Evolutionary conservation across 768 basidiomycete species (phyloP).

Genomic region (Suillus subluteus): DNA sequence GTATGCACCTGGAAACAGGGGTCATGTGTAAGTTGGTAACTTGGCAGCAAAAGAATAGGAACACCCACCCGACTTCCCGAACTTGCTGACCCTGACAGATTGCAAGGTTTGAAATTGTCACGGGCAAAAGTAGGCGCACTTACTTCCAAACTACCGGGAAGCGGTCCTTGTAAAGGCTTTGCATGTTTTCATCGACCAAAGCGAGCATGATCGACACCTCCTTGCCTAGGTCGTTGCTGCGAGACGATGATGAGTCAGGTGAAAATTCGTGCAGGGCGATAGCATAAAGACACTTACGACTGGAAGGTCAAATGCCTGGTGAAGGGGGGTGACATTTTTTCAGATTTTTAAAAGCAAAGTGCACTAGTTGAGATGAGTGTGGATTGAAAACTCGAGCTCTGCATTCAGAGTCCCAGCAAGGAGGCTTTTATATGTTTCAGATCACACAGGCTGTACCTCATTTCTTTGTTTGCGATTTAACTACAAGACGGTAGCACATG

Average conservation of each 20-base stretch:
- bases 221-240: neutral
- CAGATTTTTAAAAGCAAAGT: neutral
- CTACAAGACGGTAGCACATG: neutral
- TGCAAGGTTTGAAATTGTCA: neutral
- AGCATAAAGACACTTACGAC: neutral
- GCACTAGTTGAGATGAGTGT: neutral
- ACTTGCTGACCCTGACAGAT: neutral
- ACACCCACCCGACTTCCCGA: neutral
- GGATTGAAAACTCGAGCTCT: neutral
- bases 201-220: neutral
- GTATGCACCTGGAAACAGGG: neutral
- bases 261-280: neutral
- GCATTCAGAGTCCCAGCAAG: neutral
- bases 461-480: neutral
- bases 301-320: conserved; percentile 2
- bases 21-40: neutral
- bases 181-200: neutral
- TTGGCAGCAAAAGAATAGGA: neutral
- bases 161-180: neutral
- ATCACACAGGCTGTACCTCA: neutral
- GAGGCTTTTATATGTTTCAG: neutral
- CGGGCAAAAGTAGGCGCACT: neutral
- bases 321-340: neutral
- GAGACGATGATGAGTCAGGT: neutral
- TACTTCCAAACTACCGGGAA: conserved; percentile 4